phyloP scores from a whole-genome alignment of 148 eudicot species.

The Beta vulgaris region DNA sequence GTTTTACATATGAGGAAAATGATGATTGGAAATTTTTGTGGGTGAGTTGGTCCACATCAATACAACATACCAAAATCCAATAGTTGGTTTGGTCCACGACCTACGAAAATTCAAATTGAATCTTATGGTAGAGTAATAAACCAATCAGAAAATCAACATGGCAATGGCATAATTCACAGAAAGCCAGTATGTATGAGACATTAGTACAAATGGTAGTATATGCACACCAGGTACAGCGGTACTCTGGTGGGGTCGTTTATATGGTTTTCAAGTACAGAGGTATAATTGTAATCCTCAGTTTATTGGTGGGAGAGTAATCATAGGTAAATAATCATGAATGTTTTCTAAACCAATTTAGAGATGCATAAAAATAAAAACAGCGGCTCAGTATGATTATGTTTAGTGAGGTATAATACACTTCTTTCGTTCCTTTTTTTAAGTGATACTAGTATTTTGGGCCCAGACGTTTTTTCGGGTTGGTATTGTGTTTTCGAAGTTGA shows the following conservation, averaged over 20 bases:
- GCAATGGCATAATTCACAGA: constrained; percentile 7
- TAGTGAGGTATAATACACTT: no score
- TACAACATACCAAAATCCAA: no score
- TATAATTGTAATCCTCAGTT: neutral
- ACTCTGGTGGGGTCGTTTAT: constrained; percentile 17
- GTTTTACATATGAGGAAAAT: neutral
- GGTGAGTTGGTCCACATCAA: constrained; percentile 3
- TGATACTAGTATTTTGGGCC: no score
- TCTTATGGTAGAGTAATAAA: neutral
- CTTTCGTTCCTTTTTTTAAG: no score
- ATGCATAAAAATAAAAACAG: no score
- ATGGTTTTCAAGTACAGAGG: constrained; percentile 5
- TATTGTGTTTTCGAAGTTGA: no score
- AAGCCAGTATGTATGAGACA: neutral
- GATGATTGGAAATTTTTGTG: neutral
- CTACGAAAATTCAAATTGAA: constrained; percentile 1
- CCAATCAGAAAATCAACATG: constrained; percentile 10
- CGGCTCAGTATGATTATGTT: no score
- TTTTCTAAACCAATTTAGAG: no score
- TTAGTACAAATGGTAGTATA: constrained; percentile 1
- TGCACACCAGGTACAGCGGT: neutral
- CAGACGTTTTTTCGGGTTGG: no score
- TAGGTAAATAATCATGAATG: neutral
- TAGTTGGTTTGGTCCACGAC: no score
- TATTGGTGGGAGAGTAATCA: neutral